Evolutionary conservation across 352 stramenopile species (phyloP), one percentile per base, ranked within the genome.

Genomic region (Pythium utonaiense): DNA sequence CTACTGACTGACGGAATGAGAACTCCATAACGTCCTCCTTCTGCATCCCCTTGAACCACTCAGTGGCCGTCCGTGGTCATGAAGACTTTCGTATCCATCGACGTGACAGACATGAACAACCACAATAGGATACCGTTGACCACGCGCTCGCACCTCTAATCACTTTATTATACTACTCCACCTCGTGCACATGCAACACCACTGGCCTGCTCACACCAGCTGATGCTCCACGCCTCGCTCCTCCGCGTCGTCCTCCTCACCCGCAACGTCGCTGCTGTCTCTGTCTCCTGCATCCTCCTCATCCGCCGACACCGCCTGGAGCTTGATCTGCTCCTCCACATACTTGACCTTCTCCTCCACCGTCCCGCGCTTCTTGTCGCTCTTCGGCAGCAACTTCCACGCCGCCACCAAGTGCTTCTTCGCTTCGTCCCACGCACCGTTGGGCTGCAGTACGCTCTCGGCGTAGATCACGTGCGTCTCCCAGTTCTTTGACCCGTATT

Each of bases 391-490:
- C 55, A 89, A 60, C 53, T 77, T 85, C 42, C 69, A 68, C 7
- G 83, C 80, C 27, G 82, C 80, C 30, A 79, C 62, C 52, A 88
- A 65, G 58, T 93, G 83, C 49, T 88, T 89, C 45, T 80, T 68
- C n/a, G 83, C 81, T 64, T 93, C 83, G 7, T 53, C 65, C 78
- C 75, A 88, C 16, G 78, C 81, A n/a, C 82, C 75, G 57, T 91
- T 91, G 25, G 84, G 84, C 41, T 71, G 67, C 36, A 93, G 53
- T 40, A 93, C 80, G 58, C 67, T 82, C 57, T 93, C 83, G 31
- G 84, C 82, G 62, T 93, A 91, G 55, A 93, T 90, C 66, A 91
- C 61, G 64, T 95, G 83, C 38, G 86, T 93, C 68, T 92, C 80
- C 64, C 75, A 88, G 68, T 93, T 95, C 65, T 86, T 89, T 17